Evolutionary conservation across 352 stramenopile species (phyloP).

Genomic region (Phytophthora multivora): DNA sequence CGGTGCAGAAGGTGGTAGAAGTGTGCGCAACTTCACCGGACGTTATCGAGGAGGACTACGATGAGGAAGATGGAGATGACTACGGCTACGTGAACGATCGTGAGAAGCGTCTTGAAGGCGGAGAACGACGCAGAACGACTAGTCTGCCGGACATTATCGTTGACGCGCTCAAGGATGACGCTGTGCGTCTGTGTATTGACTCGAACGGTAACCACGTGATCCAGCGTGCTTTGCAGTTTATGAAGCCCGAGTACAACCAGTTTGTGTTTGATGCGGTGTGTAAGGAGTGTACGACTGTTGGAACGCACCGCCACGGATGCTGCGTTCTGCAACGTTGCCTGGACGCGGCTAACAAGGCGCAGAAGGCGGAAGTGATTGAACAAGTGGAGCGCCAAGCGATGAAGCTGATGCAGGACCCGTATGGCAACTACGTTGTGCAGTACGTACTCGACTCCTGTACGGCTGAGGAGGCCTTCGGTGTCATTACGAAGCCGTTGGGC

Average conservation of each 20-base stretch:
- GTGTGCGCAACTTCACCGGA: conserved; percentile 88
- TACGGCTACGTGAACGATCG: conserved; percentile 27
- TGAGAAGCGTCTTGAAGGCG: conserved; percentile 25
- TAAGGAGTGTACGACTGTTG: conserved; percentile 95
- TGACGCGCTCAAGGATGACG: conserved; percentile 92
- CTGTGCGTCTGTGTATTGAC: conserved; percentile 96
- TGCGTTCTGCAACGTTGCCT: conserved; percentile 98
- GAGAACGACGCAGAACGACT: conserved; percentile 24
- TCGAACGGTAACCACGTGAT: conserved; percentile 99
- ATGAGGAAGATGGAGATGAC: conserved; percentile 46
- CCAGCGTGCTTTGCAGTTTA: conserved; percentile 95
- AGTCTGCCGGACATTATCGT: conserved; percentile 93
- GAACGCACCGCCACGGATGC: conserved; percentile 96
- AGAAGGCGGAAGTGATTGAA: conserved; percentile 90
- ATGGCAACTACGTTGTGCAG: conserved; percentile 93
- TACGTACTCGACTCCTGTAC: conserved; percentile 91
- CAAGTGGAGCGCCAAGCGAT: conserved; percentile 97
- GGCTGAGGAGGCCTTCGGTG: conserved; percentile 74
- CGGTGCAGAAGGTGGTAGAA: conserved; percentile 99
- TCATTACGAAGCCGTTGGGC: conserved; percentile 87
- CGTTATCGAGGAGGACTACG: conserved; percentile 58
- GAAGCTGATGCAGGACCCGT: conserved; percentile 95
- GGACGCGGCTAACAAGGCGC: conserved; percentile 89
- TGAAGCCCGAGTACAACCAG: conserved; percentile 93
- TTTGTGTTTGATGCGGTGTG: conserved; percentile 98